Conservation (phyloP, 805 yeast genomes). For the Candida verbasci region DNA sequence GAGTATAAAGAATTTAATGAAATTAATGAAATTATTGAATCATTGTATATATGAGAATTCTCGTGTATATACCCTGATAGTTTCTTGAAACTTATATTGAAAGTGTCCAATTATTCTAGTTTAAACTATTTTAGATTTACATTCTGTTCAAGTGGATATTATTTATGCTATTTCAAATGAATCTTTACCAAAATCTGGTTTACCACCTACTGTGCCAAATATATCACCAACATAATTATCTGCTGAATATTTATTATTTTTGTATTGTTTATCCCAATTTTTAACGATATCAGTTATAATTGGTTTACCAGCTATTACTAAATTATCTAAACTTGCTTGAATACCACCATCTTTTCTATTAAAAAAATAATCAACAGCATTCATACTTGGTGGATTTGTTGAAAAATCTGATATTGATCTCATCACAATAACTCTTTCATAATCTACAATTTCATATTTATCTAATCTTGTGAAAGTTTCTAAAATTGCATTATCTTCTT, state of each 20-base stretch:
- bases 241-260: constrained; percentile 28
- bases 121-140: too few species aligned
- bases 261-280: constrained; percentile 43
- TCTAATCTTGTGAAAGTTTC: constrained; percentile 56
- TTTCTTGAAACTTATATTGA: too few species aligned
- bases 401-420: constrained; percentile 60
- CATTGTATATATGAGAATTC: too few species aligned
- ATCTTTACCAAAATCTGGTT: constrained; percentile 34
- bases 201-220: constrained; percentile 49
- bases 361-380: constrained; percentile 48
- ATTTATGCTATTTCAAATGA: constrained; percentile 10
- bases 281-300: constrained; percentile 48
- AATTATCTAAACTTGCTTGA: constrained; percentile 44
- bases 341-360: constrained; percentile 50
- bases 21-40: too few species aligned
- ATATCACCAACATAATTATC: constrained; percentile 60
- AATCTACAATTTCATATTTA: constrained; percentile 52
- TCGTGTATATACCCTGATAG: too few species aligned
- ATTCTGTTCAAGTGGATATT: background rate
- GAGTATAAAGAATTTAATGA: too few species aligned
- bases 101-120: too few species aligned
- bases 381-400: constrained; percentile 45
- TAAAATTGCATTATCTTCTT: constrained; percentile 64
- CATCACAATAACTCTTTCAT: constrained; percentile 52
- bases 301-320: constrained; percentile 51